A percentile compares a stretch with the other conserved stretches of the same genome.
Evolutionary conservation across 2,329 filamentous ascomycete species (phyloP).

Genomic region (Rasamsonia emersonii): DNA sequence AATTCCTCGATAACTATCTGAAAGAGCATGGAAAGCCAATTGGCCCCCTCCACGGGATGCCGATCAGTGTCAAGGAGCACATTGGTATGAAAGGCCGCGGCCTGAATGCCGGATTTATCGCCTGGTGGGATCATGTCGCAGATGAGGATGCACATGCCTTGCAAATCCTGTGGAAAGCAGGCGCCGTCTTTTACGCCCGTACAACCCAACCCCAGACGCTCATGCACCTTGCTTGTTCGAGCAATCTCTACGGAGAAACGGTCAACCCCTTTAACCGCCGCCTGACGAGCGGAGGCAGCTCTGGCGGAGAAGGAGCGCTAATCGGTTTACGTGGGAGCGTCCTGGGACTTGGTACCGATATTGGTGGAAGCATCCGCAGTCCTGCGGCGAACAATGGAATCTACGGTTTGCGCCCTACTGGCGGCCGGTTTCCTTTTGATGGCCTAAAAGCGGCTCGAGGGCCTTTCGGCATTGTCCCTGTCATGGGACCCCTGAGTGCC

Average conservation of each 20-base stretch:
- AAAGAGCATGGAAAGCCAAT: constrained; percentile 24
- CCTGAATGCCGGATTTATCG: constrained; percentile 18
- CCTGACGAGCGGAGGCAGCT: constrained; percentile 20
- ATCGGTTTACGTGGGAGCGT: constrained; percentile 25
- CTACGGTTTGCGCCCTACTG: constrained; percentile 29
- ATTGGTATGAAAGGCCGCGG: constrained; percentile 17
- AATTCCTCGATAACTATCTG: constrained; percentile 33
- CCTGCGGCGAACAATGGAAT: constrained; percentile 26
- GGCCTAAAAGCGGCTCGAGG: constrained; percentile 16
- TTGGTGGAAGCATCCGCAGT: constrained; percentile 27
- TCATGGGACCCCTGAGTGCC: constrained; percentile 16
- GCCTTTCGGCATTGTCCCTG: constrained; percentile 11
- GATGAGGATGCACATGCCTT: constrained; percentile 17
- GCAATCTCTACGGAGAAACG: constrained; percentile 20
- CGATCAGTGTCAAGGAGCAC: constrained; percentile 38
- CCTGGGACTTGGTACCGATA: constrained; percentile 25
- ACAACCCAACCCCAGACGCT: constrained; percentile 24
- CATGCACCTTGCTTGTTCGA: constrained; percentile 9
- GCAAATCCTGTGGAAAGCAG: constrained; percentile 19
- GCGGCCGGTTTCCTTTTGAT: constrained; percentile 21
- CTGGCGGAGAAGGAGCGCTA: constrained; percentile 28
- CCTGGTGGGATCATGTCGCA: constrained; percentile 16
- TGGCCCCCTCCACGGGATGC: constrained; percentile 48
- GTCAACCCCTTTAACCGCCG: constrained; percentile 20
- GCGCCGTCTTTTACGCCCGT: constrained; percentile 22